Evolutionary conservation across 2,329 filamentous ascomycete species (phyloP), one percentile per base, ranked within the genome.

Genomic region (Ophiocordyceps unilateralis): DNA sequence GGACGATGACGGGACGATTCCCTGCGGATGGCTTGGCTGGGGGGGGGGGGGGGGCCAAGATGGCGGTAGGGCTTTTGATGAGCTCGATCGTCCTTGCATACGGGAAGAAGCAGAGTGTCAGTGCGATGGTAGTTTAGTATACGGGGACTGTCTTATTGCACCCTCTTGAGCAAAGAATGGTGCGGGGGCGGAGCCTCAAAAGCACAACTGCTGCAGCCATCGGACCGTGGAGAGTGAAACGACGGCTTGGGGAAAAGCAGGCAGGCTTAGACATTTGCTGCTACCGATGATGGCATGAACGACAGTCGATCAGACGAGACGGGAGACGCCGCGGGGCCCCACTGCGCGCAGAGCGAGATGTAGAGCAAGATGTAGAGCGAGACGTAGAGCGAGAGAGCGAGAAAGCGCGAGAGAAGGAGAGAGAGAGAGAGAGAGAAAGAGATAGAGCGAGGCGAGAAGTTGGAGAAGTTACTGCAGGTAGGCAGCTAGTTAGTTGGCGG

Each of bases 121-220:
- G 41, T 42, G 43, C 30, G 30, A 34, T n/a, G 14, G 9, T 3
- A 17, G 15, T 34, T n/a, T n/a, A 34, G 15, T n/a, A n/a, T 34
- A n/a, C 15, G 5, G 30, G 43, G 39, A 41, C 41, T 43, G 44
- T 45, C 41, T 45, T 26, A 45, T 45, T 43, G 41, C 39, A 28
- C 20, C 30, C 40, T 42, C 41, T 42, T 41, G 37, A 26, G 19
- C 17, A 22, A n/a, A 7, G 6, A 24, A 34, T 28, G 23, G 17
- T 17, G 38, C 30, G 30, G 15, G 24, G 30, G 28, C 14, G 36
- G 21, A 22, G 21, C n/a, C 36, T 38, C 34, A 24, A 45, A 45
- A 45, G 28, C 14, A 22, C 32, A 21, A 41, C 20, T 20, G 28
- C 44, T 41, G 44, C 44, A 43, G 30, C 41, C 44, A 43, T 45